phyloP scores from a whole-genome alignment of 1,284 basidiomycete genomes.

The Psilocybe mexicana region DNA sequence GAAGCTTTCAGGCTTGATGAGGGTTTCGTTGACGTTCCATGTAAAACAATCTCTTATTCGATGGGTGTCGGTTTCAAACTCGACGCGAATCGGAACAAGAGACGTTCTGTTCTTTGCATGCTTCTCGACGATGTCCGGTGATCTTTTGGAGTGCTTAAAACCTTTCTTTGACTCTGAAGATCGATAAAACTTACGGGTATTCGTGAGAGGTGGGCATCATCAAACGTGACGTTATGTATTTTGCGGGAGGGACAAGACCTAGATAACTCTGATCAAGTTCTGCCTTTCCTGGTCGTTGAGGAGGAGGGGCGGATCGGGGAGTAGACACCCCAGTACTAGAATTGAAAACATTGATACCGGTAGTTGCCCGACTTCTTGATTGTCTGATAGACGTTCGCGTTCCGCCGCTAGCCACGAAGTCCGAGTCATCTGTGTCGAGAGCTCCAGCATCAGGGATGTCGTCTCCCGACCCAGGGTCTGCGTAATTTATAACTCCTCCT shows the following conservation, averaged over 20 bases:
- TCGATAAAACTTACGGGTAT: slow-evolving; percentile 59
- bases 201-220: slow-evolving; percentile 64
- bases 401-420: slow-evolving; percentile 47
- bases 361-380: slow-evolving; percentile 31
- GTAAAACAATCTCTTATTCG: slow-evolving; percentile 93
- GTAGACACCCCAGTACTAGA: slow-evolving; percentile 36
- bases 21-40: slow-evolving; percentile 89
- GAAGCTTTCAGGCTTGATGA: slow-evolving; percentile 84
- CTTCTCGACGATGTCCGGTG: slow-evolving; percentile 62
- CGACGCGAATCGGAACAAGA: slow-evolving; percentile 91
- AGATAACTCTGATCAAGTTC: slow-evolving; percentile 88
- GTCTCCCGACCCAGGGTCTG: slow-evolving; percentile 83
- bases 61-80: slow-evolving; percentile 91
- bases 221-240: slow-evolving; percentile 67
- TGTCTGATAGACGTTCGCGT: slow-evolving; percentile 40
- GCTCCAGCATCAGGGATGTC: slow-evolving; percentile 79
- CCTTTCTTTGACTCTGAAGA: neutral
- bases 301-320: slow-evolving; percentile 34
- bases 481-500: slow-evolving; percentile 80
- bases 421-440: slow-evolving; percentile 76
- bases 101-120: slow-evolving; percentile 68
- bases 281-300: slow-evolving; percentile 42
- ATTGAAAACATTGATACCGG: slow-evolving; percentile 42
- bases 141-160: slow-evolving; percentile 38
- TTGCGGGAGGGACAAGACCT: slow-evolving; percentile 81